Conservation (phyloP, 1,284 basidiomycete genomes). For the Tremellales sp. region DNA sequence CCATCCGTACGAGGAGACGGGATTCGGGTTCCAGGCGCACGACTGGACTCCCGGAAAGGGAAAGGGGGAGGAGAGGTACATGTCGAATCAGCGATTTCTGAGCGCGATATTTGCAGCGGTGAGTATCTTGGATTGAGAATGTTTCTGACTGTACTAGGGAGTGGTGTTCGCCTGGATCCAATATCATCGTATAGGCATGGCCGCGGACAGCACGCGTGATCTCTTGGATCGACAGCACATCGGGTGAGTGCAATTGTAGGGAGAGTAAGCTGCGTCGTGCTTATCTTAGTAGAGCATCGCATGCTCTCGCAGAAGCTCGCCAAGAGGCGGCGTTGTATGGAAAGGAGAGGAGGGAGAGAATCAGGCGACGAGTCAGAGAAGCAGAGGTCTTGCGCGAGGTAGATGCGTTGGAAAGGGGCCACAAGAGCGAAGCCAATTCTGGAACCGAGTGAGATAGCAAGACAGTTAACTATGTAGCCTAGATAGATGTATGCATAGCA, state of each 20-base stretch:
- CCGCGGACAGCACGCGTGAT: slow-evolving; percentile 24
- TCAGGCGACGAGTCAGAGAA: slow-evolving; percentile 40
- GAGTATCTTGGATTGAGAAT: slow-evolving; percentile 5
- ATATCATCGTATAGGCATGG: slow-evolving; percentile 26
- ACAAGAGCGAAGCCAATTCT: too few relatives aligned
- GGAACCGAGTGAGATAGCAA: too few relatives aligned
- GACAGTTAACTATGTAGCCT: too few relatives aligned
- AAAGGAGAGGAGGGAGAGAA: slow-evolving; percentile 40
- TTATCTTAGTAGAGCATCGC: slow-evolving; percentile 35
- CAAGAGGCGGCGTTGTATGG: slow-evolving; percentile 43
- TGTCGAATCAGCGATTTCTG: slow-evolving; percentile 27
- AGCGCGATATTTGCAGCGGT: slow-evolving; percentile 17
- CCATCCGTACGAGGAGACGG: slow-evolving; percentile 10
- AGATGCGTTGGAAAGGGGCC: slow-evolving; percentile 33
- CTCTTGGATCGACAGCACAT: slow-evolving; percentile 33
- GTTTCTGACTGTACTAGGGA: slow-evolving; percentile 16
- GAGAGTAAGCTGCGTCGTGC: too few relatives aligned
- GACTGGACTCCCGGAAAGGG: slow-evolving; percentile 10
- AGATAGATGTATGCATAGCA: too few relatives aligned
- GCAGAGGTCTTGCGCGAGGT: slow-evolving; percentile 36
- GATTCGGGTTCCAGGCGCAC: slow-evolving; percentile 12
- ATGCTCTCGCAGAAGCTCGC: slow-evolving; percentile 41
- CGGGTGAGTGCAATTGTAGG: slow-evolving; percentile 34
- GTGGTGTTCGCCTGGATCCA: slow-evolving; percentile 26
- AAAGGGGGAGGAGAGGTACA: slow-evolving; percentile 28